Evolutionary conservation across 306 rosid species (phyloP).

Genomic region (Gillenia trifoliata): DNA sequence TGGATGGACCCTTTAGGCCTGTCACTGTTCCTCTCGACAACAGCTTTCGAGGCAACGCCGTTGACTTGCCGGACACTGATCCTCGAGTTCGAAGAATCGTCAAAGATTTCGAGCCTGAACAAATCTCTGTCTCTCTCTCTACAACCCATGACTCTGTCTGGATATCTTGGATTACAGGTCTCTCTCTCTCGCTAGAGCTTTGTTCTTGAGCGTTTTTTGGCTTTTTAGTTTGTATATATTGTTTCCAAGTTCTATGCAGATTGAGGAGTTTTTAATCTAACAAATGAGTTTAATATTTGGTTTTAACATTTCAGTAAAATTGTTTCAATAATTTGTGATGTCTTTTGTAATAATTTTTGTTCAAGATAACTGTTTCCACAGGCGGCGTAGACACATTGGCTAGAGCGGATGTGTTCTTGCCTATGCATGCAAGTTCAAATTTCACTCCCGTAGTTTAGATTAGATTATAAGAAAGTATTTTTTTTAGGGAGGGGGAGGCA

Average conservation of each 20-base stretch:
- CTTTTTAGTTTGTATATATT: not conserved
- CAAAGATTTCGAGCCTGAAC: constrained; percentile 58
- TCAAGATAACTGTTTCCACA: too few species aligned
- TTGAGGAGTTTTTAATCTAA: not conserved
- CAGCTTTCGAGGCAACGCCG: constrained; percentile 63
- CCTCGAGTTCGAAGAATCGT: constrained; percentile 55
- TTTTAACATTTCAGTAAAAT: not conserved
- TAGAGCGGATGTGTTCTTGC: too few species aligned
- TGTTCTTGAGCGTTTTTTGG: not conserved
- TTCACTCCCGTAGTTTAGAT: too few species aligned
- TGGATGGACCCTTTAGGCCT: constrained; percentile 84
- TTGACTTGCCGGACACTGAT: constrained; percentile 70
- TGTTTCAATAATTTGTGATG: not conserved
- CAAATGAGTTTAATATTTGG: not conserved
- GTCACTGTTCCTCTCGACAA: constrained; percentile 68
- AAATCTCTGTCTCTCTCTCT: constrained; percentile 83
- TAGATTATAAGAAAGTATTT: too few species aligned
- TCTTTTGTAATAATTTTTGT: too few species aligned
- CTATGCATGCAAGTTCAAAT: too few species aligned
- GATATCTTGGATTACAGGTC: constrained; percentile 94
- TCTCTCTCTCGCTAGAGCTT: not conserved
- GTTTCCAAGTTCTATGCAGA: not conserved
- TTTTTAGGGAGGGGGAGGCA: too few species aligned
- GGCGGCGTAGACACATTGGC: too few species aligned
- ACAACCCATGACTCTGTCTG: constrained; percentile 50